A percentile compares a stretch with the other conserved stretches of the same genome.
Evolutionary conservation across 495 filamentous ascomycete species (phyloP).

Genomic region (Immersiella caudata): DNA sequence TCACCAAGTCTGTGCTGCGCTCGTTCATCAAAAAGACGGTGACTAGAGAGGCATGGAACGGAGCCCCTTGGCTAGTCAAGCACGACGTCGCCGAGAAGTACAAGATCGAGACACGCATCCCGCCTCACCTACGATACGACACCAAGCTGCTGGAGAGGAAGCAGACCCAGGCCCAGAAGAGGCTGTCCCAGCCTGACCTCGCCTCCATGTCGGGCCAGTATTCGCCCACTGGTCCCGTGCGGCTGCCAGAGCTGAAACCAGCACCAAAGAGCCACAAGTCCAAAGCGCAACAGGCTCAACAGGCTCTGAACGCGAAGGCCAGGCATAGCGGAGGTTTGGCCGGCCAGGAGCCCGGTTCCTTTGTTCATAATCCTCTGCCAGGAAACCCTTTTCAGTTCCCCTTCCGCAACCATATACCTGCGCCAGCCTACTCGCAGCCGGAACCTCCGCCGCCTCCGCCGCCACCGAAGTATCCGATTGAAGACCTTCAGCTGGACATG

Average conservation of each 20-base stretch:
- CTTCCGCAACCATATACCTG: conserved; percentile 40
- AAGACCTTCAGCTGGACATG: conserved; percentile 80
- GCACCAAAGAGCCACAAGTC: conserved; percentile 76
- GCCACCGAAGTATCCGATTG: conserved; percentile 89
- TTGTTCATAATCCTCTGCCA: conserved; percentile 41
- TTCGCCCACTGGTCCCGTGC: conserved; percentile 48
- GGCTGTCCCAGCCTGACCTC: conserved; percentile 56
- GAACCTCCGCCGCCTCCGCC: conserved; percentile 69
- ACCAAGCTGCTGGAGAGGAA: conserved; percentile 78
- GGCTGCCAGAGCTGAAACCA: conserved; percentile 77
- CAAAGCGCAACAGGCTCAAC: conserved; percentile 48
- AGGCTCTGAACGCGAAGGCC: conserved; percentile 38
- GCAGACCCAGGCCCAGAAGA: conserved; percentile 66
- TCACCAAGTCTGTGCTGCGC: conserved; percentile 91
- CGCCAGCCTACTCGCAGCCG: conserved; percentile 40
- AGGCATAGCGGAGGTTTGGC: conserved; percentile 42
- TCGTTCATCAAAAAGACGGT: conserved; percentile 95
- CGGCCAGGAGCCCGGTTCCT: conserved; percentile 40
- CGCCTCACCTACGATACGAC: conserved; percentile 78
- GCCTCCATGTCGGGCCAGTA: conserved; percentile 33
- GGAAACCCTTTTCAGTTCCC: conserved; percentile 50
- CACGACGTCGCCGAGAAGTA: conserved; percentile 79
- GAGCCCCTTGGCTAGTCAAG: conserved; percentile 95
- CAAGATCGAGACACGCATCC: conserved; percentile 81
- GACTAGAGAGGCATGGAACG: conserved; percentile 86